Evolutionary conservation across 2,329 filamentous ascomycete species (phyloP).

Genomic region (Eutypa lata): DNA sequence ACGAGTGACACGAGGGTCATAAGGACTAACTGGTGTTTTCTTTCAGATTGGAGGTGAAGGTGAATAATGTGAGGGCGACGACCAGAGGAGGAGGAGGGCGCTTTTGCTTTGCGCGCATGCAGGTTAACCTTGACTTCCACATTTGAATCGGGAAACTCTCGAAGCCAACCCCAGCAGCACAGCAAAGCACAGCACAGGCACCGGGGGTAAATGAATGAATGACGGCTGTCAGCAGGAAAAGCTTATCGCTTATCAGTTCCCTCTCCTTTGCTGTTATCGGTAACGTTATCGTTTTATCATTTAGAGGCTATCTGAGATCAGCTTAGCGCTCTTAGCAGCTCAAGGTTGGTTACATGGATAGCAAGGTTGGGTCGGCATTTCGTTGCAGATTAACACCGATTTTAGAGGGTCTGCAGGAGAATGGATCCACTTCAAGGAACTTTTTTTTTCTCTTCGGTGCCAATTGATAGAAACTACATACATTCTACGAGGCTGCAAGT

Average conservation of each 20-base stretch:
- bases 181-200: not conserved
- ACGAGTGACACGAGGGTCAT: constrained; percentile 14
- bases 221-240: not conserved
- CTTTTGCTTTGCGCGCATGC: not conserved
- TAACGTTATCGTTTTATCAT: not conserved
- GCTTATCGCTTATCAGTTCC: not conserved
- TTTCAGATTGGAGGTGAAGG: not conserved
- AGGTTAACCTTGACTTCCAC: not conserved
- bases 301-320: too few species aligned
- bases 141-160: not conserved
- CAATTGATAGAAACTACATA: too few species aligned
- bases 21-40: not conserved
- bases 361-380: not conserved
- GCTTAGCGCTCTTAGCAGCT: too few species aligned
- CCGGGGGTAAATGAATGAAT: not conserved
- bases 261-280: not conserved
- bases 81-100: not conserved
- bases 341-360: not conserved
- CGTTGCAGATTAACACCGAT: not conserved
- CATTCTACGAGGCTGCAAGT: not conserved
- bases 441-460: not conserved
- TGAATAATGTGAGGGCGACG: not conserved
- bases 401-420: not conserved
- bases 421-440: not conserved
- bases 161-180: not conserved